These are phyloP conservation scores for Colletotrichum zoysiae DNA, from an alignment of 2,329 filamentous ascomycete species.

Conservation along the genomic window DNA sequence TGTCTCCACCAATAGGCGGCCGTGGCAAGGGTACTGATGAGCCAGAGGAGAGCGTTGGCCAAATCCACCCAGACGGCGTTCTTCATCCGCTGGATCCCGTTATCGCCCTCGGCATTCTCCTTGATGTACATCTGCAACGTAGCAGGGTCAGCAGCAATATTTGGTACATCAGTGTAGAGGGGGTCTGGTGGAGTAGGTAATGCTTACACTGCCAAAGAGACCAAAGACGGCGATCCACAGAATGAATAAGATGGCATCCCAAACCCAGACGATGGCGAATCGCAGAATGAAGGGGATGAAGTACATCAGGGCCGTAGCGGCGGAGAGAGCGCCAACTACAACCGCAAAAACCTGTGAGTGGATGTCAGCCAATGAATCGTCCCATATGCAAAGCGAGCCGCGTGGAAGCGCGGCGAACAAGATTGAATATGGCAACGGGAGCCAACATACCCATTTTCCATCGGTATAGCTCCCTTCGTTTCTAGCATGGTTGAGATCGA, in stretches of 20 bases:
- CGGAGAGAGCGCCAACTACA: slow-evolving; percentile 74
- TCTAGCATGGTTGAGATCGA: slow-evolving; percentile 71
- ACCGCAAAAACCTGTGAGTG: slow-evolving; percentile 74
- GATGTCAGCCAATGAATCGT: background rate
- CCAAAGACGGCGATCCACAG: slow-evolving; percentile 88
- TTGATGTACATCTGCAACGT: slow-evolving; percentile 74
- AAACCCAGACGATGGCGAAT: slow-evolving; percentile 69
- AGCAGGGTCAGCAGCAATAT: background rate
- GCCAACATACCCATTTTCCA: slow-evolving; percentile 75
- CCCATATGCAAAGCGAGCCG: background rate
- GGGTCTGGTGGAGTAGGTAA: background rate
- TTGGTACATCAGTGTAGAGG: background rate
- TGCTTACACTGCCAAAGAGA: slow-evolving; percentile 76
- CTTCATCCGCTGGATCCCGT: slow-evolving; percentile 81
- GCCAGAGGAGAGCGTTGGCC: slow-evolving; percentile 81
- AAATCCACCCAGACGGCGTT: slow-evolving; percentile 88
- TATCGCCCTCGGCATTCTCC: slow-evolving; percentile 73
- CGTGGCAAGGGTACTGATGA: slow-evolving; percentile 69
- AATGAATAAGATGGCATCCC: slow-evolving; percentile 80
- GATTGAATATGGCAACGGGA: background rate
- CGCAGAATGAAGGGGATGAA: slow-evolving; percentile 71
- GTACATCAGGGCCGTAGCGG: slow-evolving; percentile 74
- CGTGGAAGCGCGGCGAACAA: background rate
- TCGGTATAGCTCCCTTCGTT: slow-evolving; percentile 65
- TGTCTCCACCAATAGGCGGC: slow-evolving; percentile 70